These are phyloP conservation scores for Musa troglodytarum DNA, from an alignment of 176 grass and related monocot genomes.

Conservation along the genomic window DNA sequence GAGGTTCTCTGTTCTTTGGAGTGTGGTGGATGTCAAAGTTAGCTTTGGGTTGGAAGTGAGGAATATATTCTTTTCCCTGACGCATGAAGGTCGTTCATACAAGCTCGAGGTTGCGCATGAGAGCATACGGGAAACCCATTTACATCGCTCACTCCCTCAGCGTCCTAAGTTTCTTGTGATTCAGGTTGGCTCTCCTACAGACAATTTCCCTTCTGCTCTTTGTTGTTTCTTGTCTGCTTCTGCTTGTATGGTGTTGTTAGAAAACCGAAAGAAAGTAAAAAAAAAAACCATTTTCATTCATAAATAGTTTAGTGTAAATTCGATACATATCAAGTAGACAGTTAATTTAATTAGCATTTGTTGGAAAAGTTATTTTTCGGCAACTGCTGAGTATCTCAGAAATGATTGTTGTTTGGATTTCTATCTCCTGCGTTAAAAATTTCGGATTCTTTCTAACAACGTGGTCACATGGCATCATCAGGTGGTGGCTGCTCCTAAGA, in stretches of 20 bases:
- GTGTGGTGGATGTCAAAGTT: conserved; percentile 27
- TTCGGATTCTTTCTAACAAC: not conserved
- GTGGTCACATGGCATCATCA: conserved; percentile 5
- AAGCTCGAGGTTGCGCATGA: conserved; percentile 82
- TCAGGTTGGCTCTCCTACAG: conserved; percentile 41
- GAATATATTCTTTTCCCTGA: conserved; percentile 45
- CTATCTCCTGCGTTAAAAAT: not conserved
- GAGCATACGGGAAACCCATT: conserved; percentile 90
- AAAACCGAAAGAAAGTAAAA: too few relatives aligned
- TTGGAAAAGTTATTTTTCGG: too few relatives aligned
- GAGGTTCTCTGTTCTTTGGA: conserved; percentile 44
- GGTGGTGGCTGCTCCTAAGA: conserved; percentile 75
- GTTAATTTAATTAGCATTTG: too few relatives aligned
- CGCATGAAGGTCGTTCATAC: conserved; percentile 12
- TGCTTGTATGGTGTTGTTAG: not conserved
- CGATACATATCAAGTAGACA: too few relatives aligned
- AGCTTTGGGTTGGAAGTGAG: conserved; percentile 70
- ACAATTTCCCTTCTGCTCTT: not conserved
- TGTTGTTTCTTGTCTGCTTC: not conserved
- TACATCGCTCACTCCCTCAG: conserved; percentile 44
- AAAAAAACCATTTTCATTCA: too few relatives aligned
- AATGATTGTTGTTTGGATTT: too few relatives aligned
- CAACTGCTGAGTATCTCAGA: too few relatives aligned
- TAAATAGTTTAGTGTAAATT: too few relatives aligned
- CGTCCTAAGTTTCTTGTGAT: conserved; percentile 60